phyloP scores from a whole-genome alignment of 23 red algal genomes.

The Gracilariopsis chorda region DNA sequence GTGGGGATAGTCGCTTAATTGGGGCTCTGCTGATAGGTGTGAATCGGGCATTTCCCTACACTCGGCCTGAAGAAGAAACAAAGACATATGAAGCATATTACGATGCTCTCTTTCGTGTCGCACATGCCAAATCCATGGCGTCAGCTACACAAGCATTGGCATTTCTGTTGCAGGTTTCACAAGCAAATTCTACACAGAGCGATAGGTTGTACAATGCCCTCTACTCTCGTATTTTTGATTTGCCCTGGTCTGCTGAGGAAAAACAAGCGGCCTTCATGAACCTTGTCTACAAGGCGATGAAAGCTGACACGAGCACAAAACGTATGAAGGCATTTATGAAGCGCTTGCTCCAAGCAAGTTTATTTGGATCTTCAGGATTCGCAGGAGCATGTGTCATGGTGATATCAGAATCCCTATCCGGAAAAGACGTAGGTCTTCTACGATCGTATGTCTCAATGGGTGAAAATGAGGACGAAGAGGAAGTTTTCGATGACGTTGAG shows the following conservation, averaged over 20 bases:
- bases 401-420: constrained; percentile 49
- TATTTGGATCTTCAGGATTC: constrained; percentile 54
- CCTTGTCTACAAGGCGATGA: constrained; percentile 61
- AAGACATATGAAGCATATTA: constrained; percentile 50
- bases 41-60: constrained; percentile 76
- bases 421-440: constrained; percentile 9
- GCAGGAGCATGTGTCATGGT: constrained; percentile 71
- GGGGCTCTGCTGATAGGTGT: constrained; percentile 65
- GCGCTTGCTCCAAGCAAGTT: constrained; percentile 68
- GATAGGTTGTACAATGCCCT: constrained; percentile 81
- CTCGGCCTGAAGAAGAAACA: constrained; percentile 27
- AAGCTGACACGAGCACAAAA: constrained; percentile 50
- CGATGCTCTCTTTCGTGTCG: constrained; percentile 68
- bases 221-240: constrained; percentile 62
- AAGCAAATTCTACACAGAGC: constrained; percentile 13
- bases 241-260: not conserved
- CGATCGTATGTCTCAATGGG: constrained; percentile 26
- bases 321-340: constrained; percentile 81
- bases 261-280: constrained; percentile 68
- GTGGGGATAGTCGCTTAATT: constrained; percentile 46
- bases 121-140: constrained; percentile 42
- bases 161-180: constrained; percentile 59
- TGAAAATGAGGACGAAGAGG: constrained; percentile 46
- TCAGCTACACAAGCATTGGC: constrained; percentile 72
- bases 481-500: constrained; percentile 35